Evolutionary conservation across 257 asterid species (phyloP).

Genomic region (Jaltomata sinuosa): DNA sequence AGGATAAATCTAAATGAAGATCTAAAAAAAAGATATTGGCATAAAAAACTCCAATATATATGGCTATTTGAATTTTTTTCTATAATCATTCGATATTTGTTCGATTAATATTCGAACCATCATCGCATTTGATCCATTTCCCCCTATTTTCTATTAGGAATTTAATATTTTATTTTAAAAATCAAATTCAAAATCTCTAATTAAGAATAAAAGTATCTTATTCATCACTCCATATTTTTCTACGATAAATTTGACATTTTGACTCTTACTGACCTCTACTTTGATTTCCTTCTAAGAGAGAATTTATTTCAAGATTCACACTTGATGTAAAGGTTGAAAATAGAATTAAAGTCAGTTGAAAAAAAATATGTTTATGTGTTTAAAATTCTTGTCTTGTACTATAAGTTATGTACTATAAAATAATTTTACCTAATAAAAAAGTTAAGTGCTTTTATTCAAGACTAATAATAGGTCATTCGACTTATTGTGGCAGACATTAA

Average conservation of each 20-base stretch:
- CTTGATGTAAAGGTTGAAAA: not conserved
- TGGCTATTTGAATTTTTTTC: not conserved
- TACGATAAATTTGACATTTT: not conserved
- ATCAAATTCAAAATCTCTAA: not conserved
- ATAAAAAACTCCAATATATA: no score
- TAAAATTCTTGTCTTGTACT: not conserved
- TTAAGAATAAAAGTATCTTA: not conserved
- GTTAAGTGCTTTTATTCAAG: not conserved
- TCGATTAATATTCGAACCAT: not conserved
- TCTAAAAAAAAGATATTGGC: not conserved
- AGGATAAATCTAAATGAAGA: not conserved
- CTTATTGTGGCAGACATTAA: conserved; percentile 1
- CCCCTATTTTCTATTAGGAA: no score
- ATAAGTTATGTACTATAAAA: not conserved
- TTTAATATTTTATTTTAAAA: not conserved
- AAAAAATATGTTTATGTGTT: not conserved
- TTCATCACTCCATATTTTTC: not conserved
- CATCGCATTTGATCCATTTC: not conserved
- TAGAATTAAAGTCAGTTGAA: not conserved
- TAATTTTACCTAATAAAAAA: not conserved
- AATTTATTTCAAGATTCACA: not conserved
- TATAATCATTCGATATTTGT: not conserved
- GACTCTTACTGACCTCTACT: not conserved
- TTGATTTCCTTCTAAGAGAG: not conserved
- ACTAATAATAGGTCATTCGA: not conserved